Base-by-base conservation (phyloP, 2,329 filamentous ascomycete species). In the Xylariaceae sp. region DNA sequence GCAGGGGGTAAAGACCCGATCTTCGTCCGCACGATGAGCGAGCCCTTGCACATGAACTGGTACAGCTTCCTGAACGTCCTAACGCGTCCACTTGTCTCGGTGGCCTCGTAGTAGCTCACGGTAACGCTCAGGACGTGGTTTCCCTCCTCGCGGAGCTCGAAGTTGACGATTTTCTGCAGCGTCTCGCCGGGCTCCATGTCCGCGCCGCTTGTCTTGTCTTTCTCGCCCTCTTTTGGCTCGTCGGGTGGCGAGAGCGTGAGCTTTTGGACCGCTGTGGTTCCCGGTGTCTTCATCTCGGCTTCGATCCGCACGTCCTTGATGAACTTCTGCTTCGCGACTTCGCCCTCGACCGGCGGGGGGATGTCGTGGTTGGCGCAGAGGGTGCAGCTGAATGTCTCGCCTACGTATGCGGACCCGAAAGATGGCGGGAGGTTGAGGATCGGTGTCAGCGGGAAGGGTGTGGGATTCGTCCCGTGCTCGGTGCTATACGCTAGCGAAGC, bases 51-150 rank as follows among this genome's bases (percentile, higher is more conserved):
- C 50, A 95, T 86, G 67, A 99, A 99, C 70, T 97, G 94, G 70
- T 97, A 99, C 54, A 99, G 75, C 73, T 97, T 97, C 60, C 93
- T 79, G 67, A 97, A 97, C 10, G 90, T 96, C 54, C 94, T 79
- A 36, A 89, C 87, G 45, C 90, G 81, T 3, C 83, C 83, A 58
- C 79, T 82, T 16, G 81, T 84, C 61, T 88, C 76, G n/a, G 80
- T 81, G 0, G 89, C 91, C 71, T 97, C 93, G 49, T 91, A 95
- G 72, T 97, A 97, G 59, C 88, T 93, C 54, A 97, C 89, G 48
- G 90, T 97, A 54, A 97, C 92, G 6, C 90, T 90, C 7, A 99
- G 79, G 12, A 97, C 90, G 70, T 99, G 92, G 62, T 89, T 92
- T 0, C 94, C 94, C 68, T 97, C 92, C 67, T 97, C 93, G 64